These are phyloP conservation scores for Gymnopilus dilepis DNA, from an alignment of 768 basidiomycete genomes.

Conservation along the genomic window DNA sequence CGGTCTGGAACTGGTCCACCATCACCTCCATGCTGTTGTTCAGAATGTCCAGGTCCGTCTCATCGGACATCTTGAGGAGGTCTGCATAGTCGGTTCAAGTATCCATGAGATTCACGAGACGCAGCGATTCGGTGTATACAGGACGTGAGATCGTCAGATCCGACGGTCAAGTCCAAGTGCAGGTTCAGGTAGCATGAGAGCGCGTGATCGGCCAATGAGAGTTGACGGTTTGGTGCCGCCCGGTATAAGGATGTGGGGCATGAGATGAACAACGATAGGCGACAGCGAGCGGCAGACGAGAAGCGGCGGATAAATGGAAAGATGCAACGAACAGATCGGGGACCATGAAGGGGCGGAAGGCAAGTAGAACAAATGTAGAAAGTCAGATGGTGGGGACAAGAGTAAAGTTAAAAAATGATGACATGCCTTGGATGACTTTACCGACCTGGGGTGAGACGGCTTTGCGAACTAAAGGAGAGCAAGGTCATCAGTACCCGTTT, in stretches of 20 bases:
- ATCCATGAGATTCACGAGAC: not conserved
- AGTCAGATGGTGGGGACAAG: constrained; percentile 2
- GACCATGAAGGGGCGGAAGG: not conserved
- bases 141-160: not conserved
- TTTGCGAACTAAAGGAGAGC: constrained; percentile 53
- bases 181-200: not conserved
- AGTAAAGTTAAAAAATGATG: not conserved
- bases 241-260: constrained; percentile 9
- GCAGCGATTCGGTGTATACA: not conserved
- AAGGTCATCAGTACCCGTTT: constrained; percentile 1
- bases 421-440: constrained; percentile 83
- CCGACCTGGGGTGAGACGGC: constrained; percentile 79
- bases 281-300: not conserved
- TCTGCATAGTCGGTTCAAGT: constrained; percentile 45
- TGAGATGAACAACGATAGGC: constrained; percentile 3
- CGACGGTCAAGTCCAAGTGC: not conserved
- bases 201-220: not conserved
- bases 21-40: constrained; percentile 85
- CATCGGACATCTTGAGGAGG: constrained; percentile 88
- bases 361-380: not conserved
- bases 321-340: not conserved
- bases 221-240: not conserved
- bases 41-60: constrained; percentile 87
- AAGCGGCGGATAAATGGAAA: not conserved
- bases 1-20: constrained; percentile 84